Conservation (phyloP, 495 filamentous ascomycete genomes). For the Talaromyces liani region DNA sequence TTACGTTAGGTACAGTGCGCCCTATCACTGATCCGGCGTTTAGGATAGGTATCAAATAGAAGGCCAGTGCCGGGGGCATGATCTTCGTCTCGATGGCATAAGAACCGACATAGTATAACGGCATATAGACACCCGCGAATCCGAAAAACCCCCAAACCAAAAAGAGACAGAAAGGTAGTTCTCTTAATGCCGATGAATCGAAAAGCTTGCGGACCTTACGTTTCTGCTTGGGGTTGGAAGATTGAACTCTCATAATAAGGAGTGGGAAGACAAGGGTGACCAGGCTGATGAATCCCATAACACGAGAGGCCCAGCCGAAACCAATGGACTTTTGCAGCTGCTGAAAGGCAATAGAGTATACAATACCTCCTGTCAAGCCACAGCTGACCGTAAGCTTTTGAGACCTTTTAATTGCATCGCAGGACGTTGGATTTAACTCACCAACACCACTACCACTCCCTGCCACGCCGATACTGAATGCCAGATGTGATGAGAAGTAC, state of each 20-base stretch:
- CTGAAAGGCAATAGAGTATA: slow-evolving; percentile 59
- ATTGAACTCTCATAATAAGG: not conserved
- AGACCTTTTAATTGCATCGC: not conserved
- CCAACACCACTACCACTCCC: slow-evolving; percentile 44
- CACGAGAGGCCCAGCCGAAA: slow-evolving; percentile 68
- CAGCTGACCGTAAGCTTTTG: not conserved
- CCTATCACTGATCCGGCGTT: slow-evolving; percentile 12
- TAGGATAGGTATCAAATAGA: not conserved
- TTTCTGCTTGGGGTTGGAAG: not conserved
- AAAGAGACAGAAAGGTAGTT: not conserved
- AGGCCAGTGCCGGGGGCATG: not conserved
- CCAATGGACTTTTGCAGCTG: slow-evolving; percentile 56
- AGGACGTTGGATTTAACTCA: not conserved
- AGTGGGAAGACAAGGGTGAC: slow-evolving; percentile 33
- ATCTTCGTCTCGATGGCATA: slow-evolving; percentile 9
- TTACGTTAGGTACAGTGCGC: slow-evolving; percentile 22
- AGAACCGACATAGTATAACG: slow-evolving; percentile 12
- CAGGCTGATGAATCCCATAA: slow-evolving; percentile 61
- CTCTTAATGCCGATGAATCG: not conserved
- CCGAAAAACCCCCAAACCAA: not conserved
- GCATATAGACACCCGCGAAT: slow-evolving; percentile 34
- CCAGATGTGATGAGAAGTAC: slow-evolving; percentile 66
- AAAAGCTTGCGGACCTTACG: not conserved
- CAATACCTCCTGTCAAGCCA: slow-evolving; percentile 41
- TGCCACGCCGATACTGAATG: slow-evolving; percentile 60